These are phyloP conservation scores for Auriculariales sp. DNA, from an alignment of 768 basidiomycete genomes.

Conservation along the genomic window DNA sequence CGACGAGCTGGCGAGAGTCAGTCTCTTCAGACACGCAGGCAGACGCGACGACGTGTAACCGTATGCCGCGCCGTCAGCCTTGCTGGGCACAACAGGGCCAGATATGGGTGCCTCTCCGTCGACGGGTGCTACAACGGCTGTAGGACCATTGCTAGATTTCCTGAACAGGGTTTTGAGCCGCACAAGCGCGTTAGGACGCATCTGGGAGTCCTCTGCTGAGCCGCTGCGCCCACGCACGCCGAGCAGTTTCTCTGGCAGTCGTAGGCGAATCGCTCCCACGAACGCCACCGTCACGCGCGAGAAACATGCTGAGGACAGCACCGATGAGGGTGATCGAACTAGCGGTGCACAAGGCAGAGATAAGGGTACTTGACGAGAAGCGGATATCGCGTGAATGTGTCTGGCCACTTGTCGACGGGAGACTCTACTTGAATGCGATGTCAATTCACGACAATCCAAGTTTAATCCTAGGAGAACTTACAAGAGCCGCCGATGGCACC, in stretches of 20 bases:
- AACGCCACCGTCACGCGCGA: slow-evolving; percentile 83
- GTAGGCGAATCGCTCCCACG: slow-evolving; percentile 71
- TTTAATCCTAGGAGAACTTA: slow-evolving; percentile 23
- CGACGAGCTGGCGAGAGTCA: too few species aligned
- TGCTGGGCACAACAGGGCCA: slow-evolving; percentile 43
- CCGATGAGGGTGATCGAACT: slow-evolving; percentile 61
- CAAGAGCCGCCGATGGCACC: slow-evolving; percentile 78
- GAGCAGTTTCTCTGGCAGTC: slow-evolving; percentile 54
- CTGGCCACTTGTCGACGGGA: slow-evolving; percentile 79
- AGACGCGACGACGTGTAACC: slow-evolving; percentile 31
- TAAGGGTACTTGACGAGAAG: slow-evolving; percentile 79
- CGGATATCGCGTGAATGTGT: slow-evolving; percentile 44
- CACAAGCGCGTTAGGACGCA: slow-evolving; percentile 15
- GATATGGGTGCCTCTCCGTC: too few species aligned
- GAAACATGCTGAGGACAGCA: slow-evolving; percentile 76
- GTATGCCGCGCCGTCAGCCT: slow-evolving; percentile 64
- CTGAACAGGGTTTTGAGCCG: slow-evolving; percentile 30
- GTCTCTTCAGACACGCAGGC: background rate
- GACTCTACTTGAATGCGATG: slow-evolving; percentile 45
- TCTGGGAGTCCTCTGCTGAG: slow-evolving; percentile 27
- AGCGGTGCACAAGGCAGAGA: slow-evolving; percentile 73
- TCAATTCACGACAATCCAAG: slow-evolving; percentile 3
- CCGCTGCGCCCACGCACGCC: slow-evolving; percentile 27
- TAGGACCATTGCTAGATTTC: background rate
- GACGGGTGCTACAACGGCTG: slow-evolving; percentile 5